These are phyloP conservation scores for Exophiala mesophila DNA, from an alignment of 2,329 filamentous ascomycete species.

Conservation along the genomic window DNA sequence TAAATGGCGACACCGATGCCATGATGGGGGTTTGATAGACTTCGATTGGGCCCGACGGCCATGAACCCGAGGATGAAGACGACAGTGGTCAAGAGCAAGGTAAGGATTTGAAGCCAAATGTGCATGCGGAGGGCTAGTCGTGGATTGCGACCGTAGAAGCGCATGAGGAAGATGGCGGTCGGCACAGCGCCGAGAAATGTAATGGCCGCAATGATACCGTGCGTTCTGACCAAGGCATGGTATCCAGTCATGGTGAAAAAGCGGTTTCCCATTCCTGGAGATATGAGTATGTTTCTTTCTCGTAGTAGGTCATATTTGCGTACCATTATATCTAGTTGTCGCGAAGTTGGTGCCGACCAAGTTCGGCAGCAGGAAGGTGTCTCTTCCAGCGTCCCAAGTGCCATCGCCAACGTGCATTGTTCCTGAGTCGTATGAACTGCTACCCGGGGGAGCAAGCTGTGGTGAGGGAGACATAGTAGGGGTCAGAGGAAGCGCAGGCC, in stretches of 20 bases:
- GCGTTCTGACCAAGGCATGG: constrained; percentile 53
- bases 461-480: constrained; percentile 34
- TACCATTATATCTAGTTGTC: constrained; percentile 64
- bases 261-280: constrained; percentile 60
- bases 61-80: constrained; percentile 59
- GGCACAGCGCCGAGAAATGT: constrained; percentile 59
- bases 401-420: constrained; percentile 62
- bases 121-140: constrained; percentile 55
- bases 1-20: constrained; percentile 62
- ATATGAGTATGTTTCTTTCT: constrained; percentile 6
- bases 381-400: constrained; percentile 58
- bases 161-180: constrained; percentile 54
- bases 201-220: constrained; percentile 57
- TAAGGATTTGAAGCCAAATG: constrained; percentile 59
- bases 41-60: constrained; percentile 57
- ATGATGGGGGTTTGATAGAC: constrained; percentile 62
- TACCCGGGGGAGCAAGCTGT: constrained; percentile 53
- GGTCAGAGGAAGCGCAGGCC: background rate
- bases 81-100: constrained; percentile 57
- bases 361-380: constrained; percentile 61
- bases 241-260: constrained; percentile 57
- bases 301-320: constrained; percentile 21
- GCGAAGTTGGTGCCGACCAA: constrained; percentile 61
- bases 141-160: constrained; percentile 55
- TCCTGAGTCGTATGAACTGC: constrained; percentile 57